Evolutionary conservation across 805 yeast species (phyloP).

Genomic region (Saturnispora kantuleensis): DNA sequence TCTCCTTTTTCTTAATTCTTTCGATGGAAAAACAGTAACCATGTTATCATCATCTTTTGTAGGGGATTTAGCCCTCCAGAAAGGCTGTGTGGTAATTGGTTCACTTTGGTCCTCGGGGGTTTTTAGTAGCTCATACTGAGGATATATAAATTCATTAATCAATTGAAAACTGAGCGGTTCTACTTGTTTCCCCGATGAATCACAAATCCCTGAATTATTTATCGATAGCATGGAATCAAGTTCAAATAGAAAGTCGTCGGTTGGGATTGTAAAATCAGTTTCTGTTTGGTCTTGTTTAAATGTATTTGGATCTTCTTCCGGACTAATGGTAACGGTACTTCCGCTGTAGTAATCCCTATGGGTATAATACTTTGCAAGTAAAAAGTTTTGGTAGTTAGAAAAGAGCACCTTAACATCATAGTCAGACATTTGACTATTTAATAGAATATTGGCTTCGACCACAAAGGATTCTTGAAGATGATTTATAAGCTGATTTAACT

Average conservation of each 20-base stretch:
- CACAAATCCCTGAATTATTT: neutral
- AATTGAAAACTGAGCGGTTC: neutral
- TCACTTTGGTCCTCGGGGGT: neutral
- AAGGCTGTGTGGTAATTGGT: too few species aligned
- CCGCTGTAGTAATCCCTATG: constrained; percentile 1
- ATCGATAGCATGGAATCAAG: constrained; percentile 2
- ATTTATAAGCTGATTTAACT: neutral
- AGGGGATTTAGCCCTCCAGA: too few species aligned
- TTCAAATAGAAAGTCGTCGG: constrained; percentile 4
- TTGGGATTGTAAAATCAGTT: neutral
- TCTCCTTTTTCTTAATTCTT: neutral
- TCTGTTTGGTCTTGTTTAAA: neutral
- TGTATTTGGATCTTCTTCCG: neutral
- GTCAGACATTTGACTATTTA: constrained; percentile 3
- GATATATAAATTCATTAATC: neutral
- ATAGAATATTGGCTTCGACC: constrained; percentile 6
- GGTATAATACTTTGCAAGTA: neutral
- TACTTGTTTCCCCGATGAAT: neutral
- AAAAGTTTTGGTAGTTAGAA: constrained; percentile 4
- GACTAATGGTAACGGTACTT: neutral
- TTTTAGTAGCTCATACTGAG: neutral
- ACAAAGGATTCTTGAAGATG: constrained; percentile 7
- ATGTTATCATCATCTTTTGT: too few species aligned
- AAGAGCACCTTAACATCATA: constrained; percentile 6
- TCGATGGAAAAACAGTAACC: neutral